phyloP scores from a whole-genome alignment of 495 filamentous ascomycete genomes.

The Haplographium delicatum region DNA sequence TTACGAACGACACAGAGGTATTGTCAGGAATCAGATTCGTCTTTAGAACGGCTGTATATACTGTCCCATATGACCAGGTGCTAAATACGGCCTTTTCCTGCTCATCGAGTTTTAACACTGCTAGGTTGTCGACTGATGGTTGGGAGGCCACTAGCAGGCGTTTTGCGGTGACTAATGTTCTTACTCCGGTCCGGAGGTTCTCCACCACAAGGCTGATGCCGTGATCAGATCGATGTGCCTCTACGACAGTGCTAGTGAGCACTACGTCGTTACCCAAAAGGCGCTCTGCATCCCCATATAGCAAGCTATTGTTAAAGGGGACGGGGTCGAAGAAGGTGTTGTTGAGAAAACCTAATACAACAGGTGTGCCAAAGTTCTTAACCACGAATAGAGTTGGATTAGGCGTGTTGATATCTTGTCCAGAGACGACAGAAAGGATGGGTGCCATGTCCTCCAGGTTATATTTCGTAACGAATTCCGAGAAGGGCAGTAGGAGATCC shows the following conservation, averaged over 20 bases:
- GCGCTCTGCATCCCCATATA: slow-evolving; percentile 35
- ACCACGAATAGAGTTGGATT: slow-evolving; percentile 35
- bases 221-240: slow-evolving; percentile 21
- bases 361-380: slow-evolving; percentile 32
- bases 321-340: slow-evolving; percentile 28
- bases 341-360: slow-evolving; percentile 28
- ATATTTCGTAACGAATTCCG: slow-evolving; percentile 39
- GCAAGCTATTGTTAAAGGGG: slow-evolving; percentile 35
- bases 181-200: slow-evolving; percentile 26
- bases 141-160: slow-evolving; percentile 35
- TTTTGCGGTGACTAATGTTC: slow-evolving; percentile 30
- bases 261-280: slow-evolving; percentile 33
- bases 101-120: slow-evolving; percentile 29
- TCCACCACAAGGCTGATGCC: slow-evolving; percentile 31
- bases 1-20: slow-evolving; percentile 19
- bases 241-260: slow-evolving; percentile 30
- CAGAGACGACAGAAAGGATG: slow-evolving; percentile 33
- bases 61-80: slow-evolving; percentile 30
- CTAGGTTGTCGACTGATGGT: slow-evolving; percentile 30
- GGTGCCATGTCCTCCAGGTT: slow-evolving; percentile 32
- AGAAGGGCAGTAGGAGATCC: slow-evolving; percentile 41
- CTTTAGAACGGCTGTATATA: slow-evolving; percentile 32
- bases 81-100: slow-evolving; percentile 28
- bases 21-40: slow-evolving; percentile 22
- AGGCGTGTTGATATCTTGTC: slow-evolving; percentile 34